Conservation (phyloP, 2,329 filamentous ascomycete species). For the Tympanopsis confertula region DNA sequence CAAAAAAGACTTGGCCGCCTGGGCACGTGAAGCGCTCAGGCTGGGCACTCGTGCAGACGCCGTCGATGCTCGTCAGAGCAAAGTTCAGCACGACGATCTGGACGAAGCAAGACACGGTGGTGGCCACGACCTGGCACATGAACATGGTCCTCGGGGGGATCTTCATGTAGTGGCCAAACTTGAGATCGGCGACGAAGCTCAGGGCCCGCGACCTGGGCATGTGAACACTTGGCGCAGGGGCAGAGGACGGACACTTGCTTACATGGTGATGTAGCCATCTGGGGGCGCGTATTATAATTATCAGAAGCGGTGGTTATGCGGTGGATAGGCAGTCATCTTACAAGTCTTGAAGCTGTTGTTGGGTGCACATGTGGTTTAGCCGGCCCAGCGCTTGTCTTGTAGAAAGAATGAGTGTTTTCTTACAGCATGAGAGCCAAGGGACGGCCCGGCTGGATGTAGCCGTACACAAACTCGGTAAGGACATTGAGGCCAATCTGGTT, state of each 20-base stretch:
- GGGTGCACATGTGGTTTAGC: not conserved
- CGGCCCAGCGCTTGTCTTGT: not conserved
- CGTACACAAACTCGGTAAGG: constrained; percentile 62
- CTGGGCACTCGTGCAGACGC: constrained; percentile 48
- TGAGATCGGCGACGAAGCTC: constrained; percentile 53
- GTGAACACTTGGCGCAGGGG: constrained; percentile 14
- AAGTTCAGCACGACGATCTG: constrained; percentile 55
- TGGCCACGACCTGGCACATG: constrained; percentile 52
- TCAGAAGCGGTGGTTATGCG: too few species aligned
- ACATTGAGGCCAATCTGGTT: constrained; percentile 65
- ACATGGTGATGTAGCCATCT: constrained; percentile 47
- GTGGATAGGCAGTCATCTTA: too few species aligned
- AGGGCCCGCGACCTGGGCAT: constrained; percentile 44
- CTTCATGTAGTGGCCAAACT: constrained; percentile 66
- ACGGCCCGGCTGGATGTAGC: constrained; percentile 63
- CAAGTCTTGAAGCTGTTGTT: constrained; percentile 47
- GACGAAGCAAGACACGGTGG: constrained; percentile 53
- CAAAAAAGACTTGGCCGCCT: constrained; percentile 52
- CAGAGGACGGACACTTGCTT: not conserved
- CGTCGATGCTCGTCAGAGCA: constrained; percentile 46
- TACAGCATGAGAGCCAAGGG: constrained; percentile 66
- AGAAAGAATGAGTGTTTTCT: constrained; percentile 7
- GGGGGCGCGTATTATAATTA: too few species aligned
- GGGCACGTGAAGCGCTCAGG: constrained; percentile 50
- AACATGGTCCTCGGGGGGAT: constrained; percentile 58